Evolutionary conservation across 2,329 filamentous ascomycete species (phyloP).

Genomic region (Colletotrichum sp.): DNA sequence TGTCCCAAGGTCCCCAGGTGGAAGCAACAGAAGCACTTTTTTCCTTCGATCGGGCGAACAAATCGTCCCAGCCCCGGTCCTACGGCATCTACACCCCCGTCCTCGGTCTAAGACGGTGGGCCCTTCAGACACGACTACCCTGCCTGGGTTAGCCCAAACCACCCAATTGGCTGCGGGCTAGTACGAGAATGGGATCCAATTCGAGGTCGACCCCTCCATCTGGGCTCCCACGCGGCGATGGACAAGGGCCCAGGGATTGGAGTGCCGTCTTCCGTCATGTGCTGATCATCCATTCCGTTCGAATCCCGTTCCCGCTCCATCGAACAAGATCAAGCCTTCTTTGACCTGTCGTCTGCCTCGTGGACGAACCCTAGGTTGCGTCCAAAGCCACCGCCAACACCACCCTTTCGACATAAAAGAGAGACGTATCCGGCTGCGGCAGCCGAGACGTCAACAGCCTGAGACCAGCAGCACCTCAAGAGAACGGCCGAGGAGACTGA

Average conservation of each 20-base stretch:
- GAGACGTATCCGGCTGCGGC: neutral
- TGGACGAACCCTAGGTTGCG: neutral
- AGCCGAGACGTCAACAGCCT: neutral
- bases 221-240: neutral
- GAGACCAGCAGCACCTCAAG: neutral
- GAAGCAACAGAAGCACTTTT: neutral
- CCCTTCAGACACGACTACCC: neutral
- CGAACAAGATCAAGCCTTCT: neutral
- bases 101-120: neutral
- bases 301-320: neutral
- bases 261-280: neutral
- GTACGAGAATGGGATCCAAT: constrained; percentile 5
- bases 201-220: neutral
- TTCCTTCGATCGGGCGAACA: neutral
- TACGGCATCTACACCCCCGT: neutral
- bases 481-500: neutral
- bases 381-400: neutral
- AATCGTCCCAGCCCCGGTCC: neutral
- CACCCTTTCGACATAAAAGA: neutral
- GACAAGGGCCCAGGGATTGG: neutral
- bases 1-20: neutral
- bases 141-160: neutral
- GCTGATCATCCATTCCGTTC: neutral
- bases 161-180: neutral
- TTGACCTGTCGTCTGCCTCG: neutral